Base-by-base conservation (phyloP, 2,329 filamentous ascomycete genomes). In the Hymenoscyphus occultus region DNA sequence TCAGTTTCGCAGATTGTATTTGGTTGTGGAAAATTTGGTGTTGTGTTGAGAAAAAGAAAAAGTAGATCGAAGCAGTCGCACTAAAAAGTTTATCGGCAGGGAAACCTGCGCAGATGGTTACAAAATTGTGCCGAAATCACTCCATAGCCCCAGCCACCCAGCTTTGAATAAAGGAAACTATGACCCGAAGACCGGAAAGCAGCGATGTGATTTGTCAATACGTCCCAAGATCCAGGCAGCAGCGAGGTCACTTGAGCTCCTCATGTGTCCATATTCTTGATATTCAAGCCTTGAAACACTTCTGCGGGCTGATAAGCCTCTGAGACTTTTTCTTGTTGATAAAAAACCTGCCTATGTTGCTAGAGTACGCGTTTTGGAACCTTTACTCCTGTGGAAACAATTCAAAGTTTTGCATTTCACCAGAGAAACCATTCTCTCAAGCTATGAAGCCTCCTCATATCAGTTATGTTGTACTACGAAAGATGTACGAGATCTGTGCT, bases 11-110 rank as follows among this genome's bases (percentile, higher is more conserved):
- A 14, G 10, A 14, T n/a, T 1, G 22, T 9, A 5, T 57, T 35
- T n/a, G 32, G 9, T 57, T 39, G 56, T 9, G 56, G 19, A 59
- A 48, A 39, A 9, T 12, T 59, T 61, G 39, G 59, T 31, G 61
- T 51, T 56, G 12, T 58, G 57, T 42, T 31, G 42, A 35, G 48
- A 14, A 56, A 54, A 12, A 14, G 39, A 31, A 22, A 45, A 4
- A n/a, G 12, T 39, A 57, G 28, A 39, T 32, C 56, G 28, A 39
- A 14, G 56, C 12, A 57, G n/a, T 28, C 56, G 56, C 28, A 28
- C 22, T 6, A 31, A 28, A 13, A 57, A 57, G 32, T n/a, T 57
- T 32, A 19, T 39, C 45, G 19, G 19, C 22, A 2, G 19, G 9
- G 48, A 54, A 54, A 54, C 48, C 19, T 54, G 48, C 48, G 19